These are phyloP conservation scores for Lactifluus echinatus DNA, from an alignment of 768 basidiomycete genomes.

Conservation along the genomic window DNA sequence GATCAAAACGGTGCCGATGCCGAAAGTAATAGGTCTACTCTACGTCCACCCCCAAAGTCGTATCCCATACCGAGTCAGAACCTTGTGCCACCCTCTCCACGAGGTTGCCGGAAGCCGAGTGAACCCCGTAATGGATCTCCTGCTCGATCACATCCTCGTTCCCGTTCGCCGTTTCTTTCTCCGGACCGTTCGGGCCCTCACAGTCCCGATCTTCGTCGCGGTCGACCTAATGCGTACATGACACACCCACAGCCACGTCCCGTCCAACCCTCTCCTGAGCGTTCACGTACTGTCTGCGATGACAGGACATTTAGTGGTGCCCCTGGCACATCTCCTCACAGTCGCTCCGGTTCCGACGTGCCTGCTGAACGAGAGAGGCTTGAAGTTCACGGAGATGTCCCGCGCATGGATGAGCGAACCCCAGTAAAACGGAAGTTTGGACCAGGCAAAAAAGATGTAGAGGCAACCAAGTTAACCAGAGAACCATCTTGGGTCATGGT, in stretches of 20 bases:
- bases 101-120: conserved; percentile 11
- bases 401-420: conserved; percentile 8
- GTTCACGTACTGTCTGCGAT: conserved; percentile 16
- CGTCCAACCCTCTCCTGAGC: conserved; percentile 21
- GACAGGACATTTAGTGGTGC: background rate
- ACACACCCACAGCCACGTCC: conserved; percentile 14
- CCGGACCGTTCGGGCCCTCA: conserved; percentile 17
- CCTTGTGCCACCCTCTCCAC: conserved; percentile 14
- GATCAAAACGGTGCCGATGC: conserved; percentile 56
- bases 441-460: conserved; percentile 2
- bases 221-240: conserved; percentile 1
- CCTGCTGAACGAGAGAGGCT: conserved; percentile 39
- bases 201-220: conserved; percentile 13
- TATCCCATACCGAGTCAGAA: conserved; percentile 30
- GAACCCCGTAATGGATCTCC: conserved; percentile 18
- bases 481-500: conserved; percentile 16
- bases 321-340: conserved; percentile 26
- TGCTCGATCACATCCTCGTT: conserved; percentile 11
- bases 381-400: conserved; percentile 4
- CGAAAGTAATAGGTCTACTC: conserved; percentile 34
- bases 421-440: conserved; percentile 2
- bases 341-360: conserved; percentile 44
- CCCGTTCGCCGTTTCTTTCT: conserved; percentile 19
- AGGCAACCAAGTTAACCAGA: conserved; percentile 7
- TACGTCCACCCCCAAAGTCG: conserved; percentile 34